Percentiles rank a stretch among this genome's conserved stretches.
Conservation (phyloP, 768 basidiomycete genomes). For the Mycena rosella region DNA sequence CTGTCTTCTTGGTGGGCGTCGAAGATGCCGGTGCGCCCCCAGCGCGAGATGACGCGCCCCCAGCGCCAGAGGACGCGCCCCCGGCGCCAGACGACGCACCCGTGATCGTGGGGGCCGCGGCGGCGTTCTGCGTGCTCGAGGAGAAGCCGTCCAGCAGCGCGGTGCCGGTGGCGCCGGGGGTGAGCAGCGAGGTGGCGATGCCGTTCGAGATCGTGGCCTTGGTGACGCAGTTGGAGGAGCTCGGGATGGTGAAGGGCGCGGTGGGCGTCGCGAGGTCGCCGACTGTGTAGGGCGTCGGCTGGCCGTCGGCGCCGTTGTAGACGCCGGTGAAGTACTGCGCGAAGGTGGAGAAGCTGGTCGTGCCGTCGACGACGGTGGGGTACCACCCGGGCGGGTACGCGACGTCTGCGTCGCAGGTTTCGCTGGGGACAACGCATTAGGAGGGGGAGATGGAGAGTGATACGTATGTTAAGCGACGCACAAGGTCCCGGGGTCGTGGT, state of each 20-base stretch:
- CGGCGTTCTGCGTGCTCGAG: slow-evolving; percentile 6
- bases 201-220: slow-evolving; percentile 54
- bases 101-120: neutral
- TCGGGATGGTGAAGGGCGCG: slow-evolving; percentile 50
- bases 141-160: slow-evolving; percentile 17
- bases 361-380: slow-evolving; percentile 54
- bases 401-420: slow-evolving; percentile 59
- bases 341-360: slow-evolving; percentile 56
- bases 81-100: neutral
- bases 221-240: slow-evolving; percentile 57
- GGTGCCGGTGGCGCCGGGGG: slow-evolving; percentile 19
- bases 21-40: no score
- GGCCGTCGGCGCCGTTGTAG: slow-evolving; percentile 43
- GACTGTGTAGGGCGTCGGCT: slow-evolving; percentile 50
- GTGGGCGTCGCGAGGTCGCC: slow-evolving; percentile 55
- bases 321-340: slow-evolving; percentile 59
- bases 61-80: no score
- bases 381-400: slow-evolving; percentile 64
- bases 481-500: slow-evolving; percentile 57
- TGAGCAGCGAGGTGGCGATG: slow-evolving; percentile 44
- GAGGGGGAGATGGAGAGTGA: no score
- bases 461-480: slow-evolving; percentile 36
- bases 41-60: no score
- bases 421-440: slow-evolving; percentile 38
- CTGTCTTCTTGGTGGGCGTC: neutral